Evolutionary conservation across 768 basidiomycete genomes (phyloP).

Genomic region (Amyloporia xantha): DNA sequence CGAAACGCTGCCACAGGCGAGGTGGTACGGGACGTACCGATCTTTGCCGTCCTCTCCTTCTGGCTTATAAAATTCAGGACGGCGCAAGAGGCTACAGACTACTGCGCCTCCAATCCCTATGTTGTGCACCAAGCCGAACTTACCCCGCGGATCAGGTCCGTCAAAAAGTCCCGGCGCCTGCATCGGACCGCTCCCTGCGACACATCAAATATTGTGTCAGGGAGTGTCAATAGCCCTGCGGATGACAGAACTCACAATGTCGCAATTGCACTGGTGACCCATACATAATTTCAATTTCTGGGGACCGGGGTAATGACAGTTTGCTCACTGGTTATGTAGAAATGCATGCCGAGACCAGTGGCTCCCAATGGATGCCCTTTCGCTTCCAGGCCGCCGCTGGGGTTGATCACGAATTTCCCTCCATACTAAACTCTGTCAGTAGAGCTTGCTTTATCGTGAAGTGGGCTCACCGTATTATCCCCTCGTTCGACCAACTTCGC

Average conservation of each 20-base stretch:
- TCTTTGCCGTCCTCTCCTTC: conserved; percentile 62
- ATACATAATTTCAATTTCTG: not conserved
- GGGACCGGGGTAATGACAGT: not conserved
- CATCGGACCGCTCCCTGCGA: conserved; percentile 76
- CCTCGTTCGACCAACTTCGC: conserved; percentile 67
- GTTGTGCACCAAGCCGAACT: conserved; percentile 79
- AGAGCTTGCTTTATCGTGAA: not conserved
- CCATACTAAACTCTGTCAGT: conserved; percentile 46
- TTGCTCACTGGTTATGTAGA: conserved; percentile 69
- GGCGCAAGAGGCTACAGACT: conserved; percentile 66
- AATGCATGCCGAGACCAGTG: conserved; percentile 82
- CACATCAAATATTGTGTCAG: not conserved
- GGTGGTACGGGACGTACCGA: conserved; percentile 43
- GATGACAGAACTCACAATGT: conserved; percentile 38
- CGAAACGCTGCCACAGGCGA: too few relatives aligned
- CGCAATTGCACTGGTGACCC: conserved; percentile 61
- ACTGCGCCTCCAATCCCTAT: conserved; percentile 78
- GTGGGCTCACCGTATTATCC: conserved; percentile 62
- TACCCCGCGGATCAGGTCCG: conserved; percentile 56
- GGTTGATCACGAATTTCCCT: conserved; percentile 80
- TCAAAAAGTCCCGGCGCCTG: conserved; percentile 69
- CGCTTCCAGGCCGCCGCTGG: conserved; percentile 82
- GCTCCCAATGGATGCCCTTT: conserved; percentile 85
- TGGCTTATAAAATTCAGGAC: conserved; percentile 68
- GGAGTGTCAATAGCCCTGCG: not conserved